These are phyloP conservation scores for Mycena crocata DNA, from an alignment of 768 basidiomycete genomes.

Conservation along the genomic window DNA sequence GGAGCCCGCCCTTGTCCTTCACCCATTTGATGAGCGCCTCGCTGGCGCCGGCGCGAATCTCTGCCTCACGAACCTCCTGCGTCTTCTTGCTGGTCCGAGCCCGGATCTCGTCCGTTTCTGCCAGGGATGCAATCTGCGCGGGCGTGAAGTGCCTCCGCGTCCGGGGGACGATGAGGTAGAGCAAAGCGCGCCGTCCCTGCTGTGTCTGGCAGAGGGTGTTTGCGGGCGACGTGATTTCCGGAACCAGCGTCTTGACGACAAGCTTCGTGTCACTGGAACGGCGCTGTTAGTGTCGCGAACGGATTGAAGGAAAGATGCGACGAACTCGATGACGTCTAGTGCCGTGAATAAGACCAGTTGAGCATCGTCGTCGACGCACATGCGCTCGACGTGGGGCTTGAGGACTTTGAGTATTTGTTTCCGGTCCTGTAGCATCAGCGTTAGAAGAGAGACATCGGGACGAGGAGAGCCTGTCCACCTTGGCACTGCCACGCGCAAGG, in stretches of 20 bases:
- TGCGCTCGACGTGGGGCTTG: constrained; percentile 89
- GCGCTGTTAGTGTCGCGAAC: constrained; percentile 6
- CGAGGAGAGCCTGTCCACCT: constrained; percentile 55
- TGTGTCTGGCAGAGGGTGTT: constrained; percentile 67
- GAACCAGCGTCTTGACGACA: constrained; percentile 80
- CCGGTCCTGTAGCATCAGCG: constrained; percentile 71
- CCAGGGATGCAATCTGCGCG: constrained; percentile 74
- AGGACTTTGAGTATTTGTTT: constrained; percentile 92
- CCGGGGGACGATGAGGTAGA: constrained; percentile 87
- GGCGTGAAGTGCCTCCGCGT: constrained; percentile 91
- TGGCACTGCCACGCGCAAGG: constrained; percentile 84
- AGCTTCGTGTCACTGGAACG: constrained; percentile 87
- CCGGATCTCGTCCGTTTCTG: constrained; percentile 77
- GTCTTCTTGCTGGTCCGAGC: constrained; percentile 90
- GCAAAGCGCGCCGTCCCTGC: constrained; percentile 84
- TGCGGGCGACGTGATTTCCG: constrained; percentile 72
- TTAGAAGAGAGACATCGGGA: neutral
- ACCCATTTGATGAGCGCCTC: constrained; percentile 80
- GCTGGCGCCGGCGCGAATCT: constrained; percentile 81
- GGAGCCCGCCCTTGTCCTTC: constrained; percentile 65
- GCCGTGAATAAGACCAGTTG: constrained; percentile 92
- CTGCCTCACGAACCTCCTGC: constrained; percentile 66
- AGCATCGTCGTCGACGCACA: constrained; percentile 91
- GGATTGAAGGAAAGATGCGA: constrained; percentile 19
- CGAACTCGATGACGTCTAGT: constrained; percentile 90